Evolutionary conservation across 163 green algal species (phyloP).

Genomic region (Chlorella variabilis): DNA sequence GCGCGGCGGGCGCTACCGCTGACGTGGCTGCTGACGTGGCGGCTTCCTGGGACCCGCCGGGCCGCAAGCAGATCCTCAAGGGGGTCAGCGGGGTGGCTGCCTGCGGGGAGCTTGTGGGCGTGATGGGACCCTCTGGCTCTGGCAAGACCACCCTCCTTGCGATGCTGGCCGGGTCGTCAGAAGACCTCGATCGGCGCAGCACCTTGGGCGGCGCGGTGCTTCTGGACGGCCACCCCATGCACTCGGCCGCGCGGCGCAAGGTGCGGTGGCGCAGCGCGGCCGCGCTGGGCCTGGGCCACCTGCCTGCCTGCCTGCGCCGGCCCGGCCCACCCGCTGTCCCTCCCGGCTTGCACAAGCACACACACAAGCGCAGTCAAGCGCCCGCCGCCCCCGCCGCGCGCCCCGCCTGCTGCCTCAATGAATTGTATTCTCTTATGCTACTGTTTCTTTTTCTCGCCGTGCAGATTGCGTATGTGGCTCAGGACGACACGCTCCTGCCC

Average conservation of each 20-base stretch:
- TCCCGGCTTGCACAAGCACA: too few relatives aligned
- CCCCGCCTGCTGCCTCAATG: too few relatives aligned
- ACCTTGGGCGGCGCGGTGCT: slow-evolving; percentile 1
- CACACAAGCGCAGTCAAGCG: too few relatives aligned
- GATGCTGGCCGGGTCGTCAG: neutral
- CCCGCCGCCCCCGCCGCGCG: too few relatives aligned
- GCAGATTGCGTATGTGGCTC: slow-evolving; percentile 22
- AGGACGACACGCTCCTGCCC: slow-evolving; percentile 69
- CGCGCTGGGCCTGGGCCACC: too few relatives aligned
- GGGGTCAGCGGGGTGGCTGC: slow-evolving; percentile 20
- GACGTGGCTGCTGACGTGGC: neutral
- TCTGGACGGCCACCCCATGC: slow-evolving; percentile 25
- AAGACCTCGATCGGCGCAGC: slow-evolving; percentile 9
- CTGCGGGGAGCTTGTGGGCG: slow-evolving; percentile 35
- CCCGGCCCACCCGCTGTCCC: too few relatives aligned
- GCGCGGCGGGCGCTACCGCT: neutral
- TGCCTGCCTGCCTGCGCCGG: neutral
- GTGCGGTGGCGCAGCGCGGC: too few relatives aligned
- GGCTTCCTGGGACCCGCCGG: neutral
- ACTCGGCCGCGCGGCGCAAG: neutral
- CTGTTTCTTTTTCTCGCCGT: neutral
- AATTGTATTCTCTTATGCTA: too few relatives aligned
- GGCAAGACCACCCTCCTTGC: slow-evolving; percentile 39
- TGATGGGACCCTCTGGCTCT: slow-evolving; percentile 41
- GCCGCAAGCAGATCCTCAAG: slow-evolving; percentile 6